Conservation (phyloP, 345 rosid species). For the Citrus unshiu region DNA sequence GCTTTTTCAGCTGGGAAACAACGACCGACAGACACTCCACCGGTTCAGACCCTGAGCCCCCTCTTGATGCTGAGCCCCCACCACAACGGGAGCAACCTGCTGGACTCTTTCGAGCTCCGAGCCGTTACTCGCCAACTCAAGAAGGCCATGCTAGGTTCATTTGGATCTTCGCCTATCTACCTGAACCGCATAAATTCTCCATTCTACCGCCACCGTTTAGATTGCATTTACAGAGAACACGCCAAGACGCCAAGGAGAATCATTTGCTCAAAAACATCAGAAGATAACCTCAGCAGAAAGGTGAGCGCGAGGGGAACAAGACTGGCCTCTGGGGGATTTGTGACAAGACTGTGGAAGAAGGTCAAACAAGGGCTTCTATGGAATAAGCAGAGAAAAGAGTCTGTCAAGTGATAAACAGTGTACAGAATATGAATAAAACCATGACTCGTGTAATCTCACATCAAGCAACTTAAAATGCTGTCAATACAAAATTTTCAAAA, state of each 20-base stretch:
- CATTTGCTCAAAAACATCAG: background rate
- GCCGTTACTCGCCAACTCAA: constrained; percentile 42
- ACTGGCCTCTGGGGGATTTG: constrained; percentile 19
- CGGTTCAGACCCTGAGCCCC: constrained; percentile 11
- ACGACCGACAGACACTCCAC: background rate
- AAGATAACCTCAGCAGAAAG: background rate
- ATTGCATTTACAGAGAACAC: constrained; percentile 21
- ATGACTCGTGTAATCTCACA: background rate
- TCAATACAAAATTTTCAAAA: constrained; percentile 12
- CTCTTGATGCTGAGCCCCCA: constrained; percentile 20
- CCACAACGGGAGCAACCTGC: constrained; percentile 36
- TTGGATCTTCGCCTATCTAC: constrained; percentile 18
- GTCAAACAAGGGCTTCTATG: constrained; percentile 28
- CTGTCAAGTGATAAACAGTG: background rate
- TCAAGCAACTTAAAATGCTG: background rate
- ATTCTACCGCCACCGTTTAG: constrained; percentile 13
- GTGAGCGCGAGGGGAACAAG: background rate
- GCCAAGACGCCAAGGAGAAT: constrained; percentile 16
- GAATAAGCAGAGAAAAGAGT: constrained; percentile 8
- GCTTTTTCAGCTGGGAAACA: background rate
- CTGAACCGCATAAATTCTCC: constrained; percentile 22
- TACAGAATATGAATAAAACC: background rate
- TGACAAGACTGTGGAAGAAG: constrained; percentile 43
- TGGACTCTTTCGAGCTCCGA: constrained; percentile 41
- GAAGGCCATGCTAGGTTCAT: constrained; percentile 33